A percentile compares a stretch with the other conserved stretches of the same genome.
phyloP scores from a whole-genome alignment of 2,329 filamentous ascomycete genomes.

The Ascochyta lentis region DNA sequence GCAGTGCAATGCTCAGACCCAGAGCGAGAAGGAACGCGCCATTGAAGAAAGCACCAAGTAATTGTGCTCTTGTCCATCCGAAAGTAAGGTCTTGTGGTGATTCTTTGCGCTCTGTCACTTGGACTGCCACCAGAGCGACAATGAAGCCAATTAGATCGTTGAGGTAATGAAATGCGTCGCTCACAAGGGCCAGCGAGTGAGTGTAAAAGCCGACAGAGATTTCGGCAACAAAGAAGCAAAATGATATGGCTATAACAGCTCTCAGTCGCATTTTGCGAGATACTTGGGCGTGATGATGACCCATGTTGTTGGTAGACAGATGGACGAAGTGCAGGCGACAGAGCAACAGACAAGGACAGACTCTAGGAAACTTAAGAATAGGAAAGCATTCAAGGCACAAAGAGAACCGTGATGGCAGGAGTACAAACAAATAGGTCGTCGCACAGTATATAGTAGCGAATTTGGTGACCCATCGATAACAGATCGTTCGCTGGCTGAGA shows the following conservation, averaged over 20 bases:
- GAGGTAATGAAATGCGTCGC: constrained; percentile 82
- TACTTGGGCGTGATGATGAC: constrained; percentile 30
- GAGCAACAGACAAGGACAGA: background rate
- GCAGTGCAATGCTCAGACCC: constrained; percentile 74
- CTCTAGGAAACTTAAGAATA: background rate
- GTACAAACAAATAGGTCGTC: constrained; percentile 16
- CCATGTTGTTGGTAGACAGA: constrained; percentile 16
- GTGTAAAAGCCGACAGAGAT: constrained; percentile 71
- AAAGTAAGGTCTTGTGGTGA: constrained; percentile 69
- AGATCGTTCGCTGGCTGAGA: constrained; percentile 20
- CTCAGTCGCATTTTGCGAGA: constrained; percentile 43
- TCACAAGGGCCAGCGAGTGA: constrained; percentile 72
- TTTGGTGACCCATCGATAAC: constrained; percentile 16
- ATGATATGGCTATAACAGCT: constrained; percentile 55
- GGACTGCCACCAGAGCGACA: constrained; percentile 69
- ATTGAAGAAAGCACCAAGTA: constrained; percentile 82
- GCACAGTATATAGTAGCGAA: constrained; percentile 12
- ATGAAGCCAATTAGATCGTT: constrained; percentile 75
- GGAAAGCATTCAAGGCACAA: constrained; percentile 9
- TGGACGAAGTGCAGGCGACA: background rate
- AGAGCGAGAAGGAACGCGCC: constrained; percentile 76
- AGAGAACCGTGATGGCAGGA: constrained; percentile 11
- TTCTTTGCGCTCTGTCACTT: constrained; percentile 61
- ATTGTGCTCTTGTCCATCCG: constrained; percentile 77
- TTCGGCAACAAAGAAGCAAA: constrained; percentile 56